Evolutionary conservation across 768 basidiomycete species (phyloP).

Genomic region (Suillus cothurnatus): DNA sequence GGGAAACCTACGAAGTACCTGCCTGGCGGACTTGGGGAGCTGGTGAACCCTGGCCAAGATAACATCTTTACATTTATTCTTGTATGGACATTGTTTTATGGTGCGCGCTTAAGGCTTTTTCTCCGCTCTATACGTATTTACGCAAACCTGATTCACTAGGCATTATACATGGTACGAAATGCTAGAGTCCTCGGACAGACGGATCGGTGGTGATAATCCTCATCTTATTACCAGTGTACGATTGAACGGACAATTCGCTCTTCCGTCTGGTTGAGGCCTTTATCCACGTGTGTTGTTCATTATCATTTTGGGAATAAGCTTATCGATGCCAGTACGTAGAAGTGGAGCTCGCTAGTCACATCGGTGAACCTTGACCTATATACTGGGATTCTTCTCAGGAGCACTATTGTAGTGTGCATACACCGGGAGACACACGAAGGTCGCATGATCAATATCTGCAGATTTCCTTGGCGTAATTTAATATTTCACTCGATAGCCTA

Average conservation of each 20-base stretch:
- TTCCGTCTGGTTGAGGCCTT: slow-evolving; percentile 5
- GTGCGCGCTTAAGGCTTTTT: slow-evolving; percentile 43
- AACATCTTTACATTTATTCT: slow-evolving; percentile 90
- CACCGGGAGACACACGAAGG: slow-evolving; percentile 12
- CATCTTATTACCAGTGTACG: slow-evolving; percentile 40
- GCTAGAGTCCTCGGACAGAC: background rate
- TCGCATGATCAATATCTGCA: slow-evolving; percentile 10
- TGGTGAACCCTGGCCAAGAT: slow-evolving; percentile 87
- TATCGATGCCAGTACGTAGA: slow-evolving; percentile 12
- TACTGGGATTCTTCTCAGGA: slow-evolving; percentile 6
- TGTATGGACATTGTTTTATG: slow-evolving; percentile 93
- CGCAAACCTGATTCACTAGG: slow-evolving; percentile 27
- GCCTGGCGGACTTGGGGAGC: slow-evolving; percentile 61
- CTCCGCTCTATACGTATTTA: slow-evolving; percentile 9
- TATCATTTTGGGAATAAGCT: slow-evolving; percentile 8
- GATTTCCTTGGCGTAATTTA: background rate
- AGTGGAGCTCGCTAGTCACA: slow-evolving; percentile 10
- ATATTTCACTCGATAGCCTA: slow-evolving; percentile 1
- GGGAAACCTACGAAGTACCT: slow-evolving; percentile 65
- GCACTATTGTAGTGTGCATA: slow-evolving; percentile 5
- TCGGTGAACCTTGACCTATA: slow-evolving; percentile 12
- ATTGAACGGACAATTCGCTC: slow-evolving; percentile 26
- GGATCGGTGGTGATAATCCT: slow-evolving; percentile 17
- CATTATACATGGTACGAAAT: slow-evolving; percentile 49
- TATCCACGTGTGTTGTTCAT: slow-evolving; percentile 2